Evolutionary conservation across 768 basidiomycete genomes (phyloP), one percentile per base, ranked within the genome.

Genomic region (Lentinula lateritia): DNA sequence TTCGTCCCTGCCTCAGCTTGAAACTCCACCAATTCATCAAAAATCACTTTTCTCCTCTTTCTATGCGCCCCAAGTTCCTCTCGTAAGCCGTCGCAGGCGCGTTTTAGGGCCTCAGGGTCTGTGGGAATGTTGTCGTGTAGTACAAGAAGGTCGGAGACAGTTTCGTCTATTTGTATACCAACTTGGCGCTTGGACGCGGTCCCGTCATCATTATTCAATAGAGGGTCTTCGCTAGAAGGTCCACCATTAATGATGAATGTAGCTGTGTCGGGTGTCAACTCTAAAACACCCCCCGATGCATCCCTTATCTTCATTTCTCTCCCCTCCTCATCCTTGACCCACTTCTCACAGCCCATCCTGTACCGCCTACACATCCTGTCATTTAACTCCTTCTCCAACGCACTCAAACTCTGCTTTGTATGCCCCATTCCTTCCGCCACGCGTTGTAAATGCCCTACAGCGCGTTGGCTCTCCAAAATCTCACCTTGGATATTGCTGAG

Each of bases 1-100:
- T 89, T 87, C 0, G 95, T 97, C 5, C 95, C 95, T 0, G 91
- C 88, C 73, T 95, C 93, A 18, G 92, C 89, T 71, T 95, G 91
- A 73, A 91, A 88, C 35, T 79, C 82, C 10, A 90, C 90, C 65
- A 92, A 79, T 61, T 85, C 84, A 53, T 89, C 87, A 66, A 97
- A 93, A 62, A 85, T 78, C 12, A 79, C 80, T 66, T 84, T 84
- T 70, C 94, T 83, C 65, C 88, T 83, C 69, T 83, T 85, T 63
- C 86, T 78, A 68, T 86, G 81, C 62, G 85, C 81, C 42, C 73
- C 74, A 16, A 98, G 74, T 59, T 92, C 91, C 63, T 81, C 83
- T 45, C 86, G 78, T 56, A 92, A 72, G 52, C 71, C 70, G 58
- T 88, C 84, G 72, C 90, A 92, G 61, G 77, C 79, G 57, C 70